These are phyloP conservation scores for Malassezia pachydermatis DNA, from an alignment of 1,284 basidiomycete species.

Conservation along the genomic window DNA sequence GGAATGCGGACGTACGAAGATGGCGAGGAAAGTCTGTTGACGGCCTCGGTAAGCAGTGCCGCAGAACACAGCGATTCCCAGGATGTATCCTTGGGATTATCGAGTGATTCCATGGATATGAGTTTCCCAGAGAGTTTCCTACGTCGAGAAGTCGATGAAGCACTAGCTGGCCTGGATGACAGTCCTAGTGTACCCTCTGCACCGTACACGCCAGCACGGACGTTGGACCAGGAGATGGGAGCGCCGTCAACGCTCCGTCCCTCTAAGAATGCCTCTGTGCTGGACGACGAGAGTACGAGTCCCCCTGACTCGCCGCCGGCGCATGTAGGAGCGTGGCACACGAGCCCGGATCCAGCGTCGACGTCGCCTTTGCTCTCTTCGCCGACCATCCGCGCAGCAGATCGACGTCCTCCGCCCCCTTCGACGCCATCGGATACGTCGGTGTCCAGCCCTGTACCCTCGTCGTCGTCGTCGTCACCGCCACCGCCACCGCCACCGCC, in stretches of 20 bases:
- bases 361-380: not conserved
- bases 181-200: not conserved
- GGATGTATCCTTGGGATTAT: not conserved
- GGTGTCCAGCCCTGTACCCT: no score
- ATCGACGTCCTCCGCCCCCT: not conserved
- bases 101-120: constrained; percentile 21
- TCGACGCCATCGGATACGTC: not conserved
- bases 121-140: constrained; percentile 40
- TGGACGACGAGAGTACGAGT: constrained; percentile 17
- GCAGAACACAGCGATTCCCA: not conserved
- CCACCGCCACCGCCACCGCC: not conserved
- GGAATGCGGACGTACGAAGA: constrained; percentile 23
- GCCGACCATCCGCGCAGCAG: not conserved
- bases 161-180: constrained; percentile 25
- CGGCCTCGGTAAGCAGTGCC: constrained; percentile 10
- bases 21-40: constrained; percentile 26
- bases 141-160: constrained; percentile 28
- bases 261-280: not conserved
- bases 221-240: not conserved
- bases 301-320: not conserved
- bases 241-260: not conserved
- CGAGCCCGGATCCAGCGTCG: no score
- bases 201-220: constrained; percentile 16
- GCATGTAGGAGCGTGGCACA: not conserved
- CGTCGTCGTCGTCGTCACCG: no score